Conservation (phyloP, 2,329 filamentous ascomycete species). For the Phialemonium atrogriseum region DNA sequence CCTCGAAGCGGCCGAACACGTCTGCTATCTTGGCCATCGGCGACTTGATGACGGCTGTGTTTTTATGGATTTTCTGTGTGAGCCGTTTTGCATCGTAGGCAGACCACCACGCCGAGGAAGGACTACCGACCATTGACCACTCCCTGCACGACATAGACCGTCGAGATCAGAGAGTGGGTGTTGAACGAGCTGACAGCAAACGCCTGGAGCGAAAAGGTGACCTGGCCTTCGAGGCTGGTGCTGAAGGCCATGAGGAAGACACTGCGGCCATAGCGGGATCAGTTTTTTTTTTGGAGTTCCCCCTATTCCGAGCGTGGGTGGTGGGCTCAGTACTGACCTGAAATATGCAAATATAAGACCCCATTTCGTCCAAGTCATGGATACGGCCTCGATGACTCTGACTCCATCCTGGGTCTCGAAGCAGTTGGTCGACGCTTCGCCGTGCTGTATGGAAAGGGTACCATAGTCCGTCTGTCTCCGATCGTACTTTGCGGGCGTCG, state of each 20-base stretch:
- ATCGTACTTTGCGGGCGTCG: no score
- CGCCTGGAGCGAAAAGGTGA: slow-evolving; percentile 49
- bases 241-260: slow-evolving; percentile 54
- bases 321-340: slow-evolving; percentile 13
- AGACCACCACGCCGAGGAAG: background rate
- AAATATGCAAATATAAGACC: slow-evolving; percentile 20
- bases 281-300: no score
- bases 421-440: slow-evolving; percentile 3
- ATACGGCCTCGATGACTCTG: slow-evolving; percentile 21
- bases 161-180: slow-evolving; percentile 56
- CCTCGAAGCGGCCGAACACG: slow-evolving; percentile 53
- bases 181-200: slow-evolving; percentile 58
- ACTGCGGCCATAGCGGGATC: no score
- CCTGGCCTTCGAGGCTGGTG: slow-evolving; percentile 59
- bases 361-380: slow-evolving; percentile 21
- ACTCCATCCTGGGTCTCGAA: slow-evolving; percentile 21
- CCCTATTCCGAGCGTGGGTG: no score
- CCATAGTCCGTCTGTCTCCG: no score
- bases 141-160: slow-evolving; percentile 54
- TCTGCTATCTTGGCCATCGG: slow-evolving; percentile 54
- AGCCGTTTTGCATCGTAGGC: slow-evolving; percentile 2
- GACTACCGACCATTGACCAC: slow-evolving; percentile 52
- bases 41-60: slow-evolving; percentile 46
- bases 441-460: background rate
- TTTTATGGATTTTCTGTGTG: background rate